phyloP scores from a whole-genome alignment of 306 rosid genomes.

The Hylodesmum podocarpum region DNA sequence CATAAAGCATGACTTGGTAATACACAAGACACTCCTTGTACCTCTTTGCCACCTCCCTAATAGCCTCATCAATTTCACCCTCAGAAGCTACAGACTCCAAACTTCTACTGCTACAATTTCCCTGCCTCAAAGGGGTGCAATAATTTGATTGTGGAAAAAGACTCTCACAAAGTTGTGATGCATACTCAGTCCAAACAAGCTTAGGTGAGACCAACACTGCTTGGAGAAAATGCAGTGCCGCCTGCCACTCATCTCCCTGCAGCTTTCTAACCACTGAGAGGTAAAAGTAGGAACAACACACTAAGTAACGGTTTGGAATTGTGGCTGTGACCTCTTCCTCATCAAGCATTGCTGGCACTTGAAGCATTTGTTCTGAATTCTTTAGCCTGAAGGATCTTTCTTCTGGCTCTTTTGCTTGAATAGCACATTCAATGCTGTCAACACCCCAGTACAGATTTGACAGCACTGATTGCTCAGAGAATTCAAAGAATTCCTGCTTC shows the following conservation, averaged over 20 bases:
- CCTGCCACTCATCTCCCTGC: constrained; percentile 76
- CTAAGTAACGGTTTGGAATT: constrained; percentile 52
- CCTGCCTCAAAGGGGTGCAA: constrained; percentile 9
- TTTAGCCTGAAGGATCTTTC: constrained; percentile 43
- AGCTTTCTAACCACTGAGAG: constrained; percentile 63
- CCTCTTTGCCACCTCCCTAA: constrained; percentile 59
- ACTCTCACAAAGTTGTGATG: constrained; percentile 50
- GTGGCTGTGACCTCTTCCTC: constrained; percentile 65
- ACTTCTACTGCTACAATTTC: constrained; percentile 17
- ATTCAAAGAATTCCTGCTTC: constrained; percentile 62
- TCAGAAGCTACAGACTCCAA: constrained; percentile 31
- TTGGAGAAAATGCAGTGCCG: constrained; percentile 77
- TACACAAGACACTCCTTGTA: constrained; percentile 69
- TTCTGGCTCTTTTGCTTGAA: constrained; percentile 41
- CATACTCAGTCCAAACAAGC: constrained; percentile 59
- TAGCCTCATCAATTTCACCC: constrained; percentile 40
- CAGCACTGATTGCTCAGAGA: constrained; percentile 64
- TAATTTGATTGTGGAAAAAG: constrained; percentile 45
- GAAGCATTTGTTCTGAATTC: constrained; percentile 80
- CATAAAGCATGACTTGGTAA: constrained; percentile 74
- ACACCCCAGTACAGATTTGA: constrained; percentile 73
- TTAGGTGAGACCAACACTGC: constrained; percentile 68
- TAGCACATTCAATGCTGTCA: constrained; percentile 61
- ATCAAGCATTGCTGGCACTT: constrained; percentile 74
- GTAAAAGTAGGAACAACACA: constrained; percentile 74